phyloP scores from a whole-genome alignment of 306 rosid genomes.

The Cercis canadensis region DNA sequence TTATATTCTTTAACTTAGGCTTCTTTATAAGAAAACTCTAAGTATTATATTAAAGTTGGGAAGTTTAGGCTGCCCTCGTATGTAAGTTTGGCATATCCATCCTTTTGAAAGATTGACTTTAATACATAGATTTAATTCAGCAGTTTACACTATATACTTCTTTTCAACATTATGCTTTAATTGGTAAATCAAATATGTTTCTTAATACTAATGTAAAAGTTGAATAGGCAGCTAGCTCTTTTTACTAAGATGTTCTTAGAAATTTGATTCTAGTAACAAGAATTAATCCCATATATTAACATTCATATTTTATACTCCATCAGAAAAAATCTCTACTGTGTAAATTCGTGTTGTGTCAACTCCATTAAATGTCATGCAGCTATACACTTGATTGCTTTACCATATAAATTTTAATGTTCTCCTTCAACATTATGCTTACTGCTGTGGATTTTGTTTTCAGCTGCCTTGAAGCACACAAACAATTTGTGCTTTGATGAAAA shows the following conservation, averaged over 20 bases:
- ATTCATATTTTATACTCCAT: neutral
- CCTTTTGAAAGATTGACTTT: slow-evolving; percentile 4
- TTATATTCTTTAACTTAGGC: neutral
- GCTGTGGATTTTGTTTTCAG: slow-evolving; percentile 51
- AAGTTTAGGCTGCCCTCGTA: slow-evolving; percentile 9
- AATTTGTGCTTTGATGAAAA: slow-evolving; percentile 88
- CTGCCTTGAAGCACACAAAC: slow-evolving; percentile 56
- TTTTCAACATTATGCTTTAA: slow-evolving; percentile 22
- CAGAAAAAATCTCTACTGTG: neutral
- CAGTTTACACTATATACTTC: neutral
- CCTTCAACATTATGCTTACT: slow-evolving; percentile 32
- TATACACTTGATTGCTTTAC: neutral
- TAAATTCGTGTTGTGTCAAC: neutral
- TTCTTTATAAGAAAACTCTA: neutral
- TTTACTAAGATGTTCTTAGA: slow-evolving; percentile 11
- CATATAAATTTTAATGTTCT: neutral
- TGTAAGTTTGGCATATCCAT: neutral
- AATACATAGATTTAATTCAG: slow-evolving; percentile 1
- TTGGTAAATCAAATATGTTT: slow-evolving; percentile 6
- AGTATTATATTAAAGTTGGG: too few relatives aligned
- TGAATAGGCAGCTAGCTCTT: neutral
- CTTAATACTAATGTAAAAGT: neutral
- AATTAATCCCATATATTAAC: too few relatives aligned
- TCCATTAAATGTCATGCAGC: neutral
- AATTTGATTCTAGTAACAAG: slow-evolving; percentile 6